A percentile compares a stretch with the other conserved stretches of the same genome.
These are phyloP conservation scores for Xylaria sp. DNA, from an alignment of 2,329 filamentous ascomycete species.

Conservation along the genomic window DNA sequence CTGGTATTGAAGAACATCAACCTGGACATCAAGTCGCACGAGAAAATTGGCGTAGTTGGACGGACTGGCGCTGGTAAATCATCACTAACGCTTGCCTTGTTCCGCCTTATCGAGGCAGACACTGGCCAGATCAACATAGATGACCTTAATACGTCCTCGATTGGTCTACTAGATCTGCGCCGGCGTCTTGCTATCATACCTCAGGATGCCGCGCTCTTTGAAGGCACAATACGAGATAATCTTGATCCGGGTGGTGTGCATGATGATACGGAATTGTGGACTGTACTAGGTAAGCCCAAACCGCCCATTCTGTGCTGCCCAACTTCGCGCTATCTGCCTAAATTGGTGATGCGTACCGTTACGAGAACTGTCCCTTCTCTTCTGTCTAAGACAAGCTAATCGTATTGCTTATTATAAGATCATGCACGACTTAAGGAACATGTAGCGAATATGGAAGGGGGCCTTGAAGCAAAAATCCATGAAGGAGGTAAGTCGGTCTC, in stretches of 20 bases:
- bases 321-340: slow-evolving; percentile 37
- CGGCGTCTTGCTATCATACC: slow-evolving; percentile 95
- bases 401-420: slow-evolving; percentile 64
- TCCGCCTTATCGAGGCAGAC: slow-evolving; percentile 92
- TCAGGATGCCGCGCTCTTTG: slow-evolving; percentile 95
- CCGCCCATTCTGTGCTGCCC: slow-evolving; percentile 35
- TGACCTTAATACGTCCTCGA: slow-evolving; percentile 85
- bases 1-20: slow-evolving; percentile 93
- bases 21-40: slow-evolving; percentile 91
- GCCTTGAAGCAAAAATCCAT: slow-evolving; percentile 87
- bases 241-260: slow-evolving; percentile 94
- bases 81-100: slow-evolving; percentile 89
- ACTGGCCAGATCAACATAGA: slow-evolving; percentile 91
- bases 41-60: slow-evolving; percentile 98
- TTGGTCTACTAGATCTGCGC: slow-evolving; percentile 89
- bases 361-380: slow-evolving; percentile 30
- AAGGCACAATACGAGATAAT: slow-evolving; percentile 93
- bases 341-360: slow-evolving; percentile 9
- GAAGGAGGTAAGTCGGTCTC: slow-evolving; percentile 82
- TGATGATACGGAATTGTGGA: slow-evolving; percentile 98
- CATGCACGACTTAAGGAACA: slow-evolving; percentile 95
- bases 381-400: slow-evolving; percentile 52
- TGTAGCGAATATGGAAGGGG: slow-evolving; percentile 84
- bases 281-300: slow-evolving; percentile 79
- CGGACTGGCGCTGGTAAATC: slow-evolving; percentile 97